Base-by-base conservation (phyloP, 495 filamentous ascomycete species). In the Zalerion maritima region DNA sequence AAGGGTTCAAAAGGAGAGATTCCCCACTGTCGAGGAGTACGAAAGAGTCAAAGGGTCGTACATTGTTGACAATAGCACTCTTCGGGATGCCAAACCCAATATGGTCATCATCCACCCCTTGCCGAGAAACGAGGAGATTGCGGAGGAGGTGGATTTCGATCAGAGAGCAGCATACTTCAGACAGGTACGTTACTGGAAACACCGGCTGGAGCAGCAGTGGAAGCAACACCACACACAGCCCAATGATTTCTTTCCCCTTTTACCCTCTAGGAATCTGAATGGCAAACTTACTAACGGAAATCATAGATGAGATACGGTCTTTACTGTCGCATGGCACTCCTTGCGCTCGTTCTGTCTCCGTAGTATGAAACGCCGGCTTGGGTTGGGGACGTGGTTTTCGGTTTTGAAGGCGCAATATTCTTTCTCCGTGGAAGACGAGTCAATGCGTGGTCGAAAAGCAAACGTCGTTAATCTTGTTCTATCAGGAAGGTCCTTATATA, bases 151-250 rank as follows among this genome's bases (percentile, higher is more conserved):
- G 14, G 89, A 97, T 53, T 91, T 86, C 60, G 89, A 97, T 63
- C 81, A 87, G 54, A 64, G 89, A 46, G 87, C 89, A 19, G 89
- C 91, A 32, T 97, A 97, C 64, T 96, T 96, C 57, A 75, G 89
- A 80, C 89, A 97, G 78, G 89, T 94, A 60, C 64, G 78, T 69
- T n/a, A n/a, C n/a, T n/a, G n/a, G n/a, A n/a, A n/a, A n/a, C n/a
- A n/a, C n/a, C n/a, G n/a, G n/a, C n/a, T n/a, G n/a, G n/a, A n/a
- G n/a, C n/a, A n/a, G n/a, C n/a, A n/a, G n/a, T n/a, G n/a, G n/a
- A n/a, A n/a, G n/a, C n/a, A n/a, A n/a, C n/a, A n/a, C n/a, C n/a
- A n/a, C n/a, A n/a, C n/a, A n/a, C n/a, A n/a, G n/a, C n/a, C n/a
- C n/a, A n/a, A n/a, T n/a, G n/a, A n/a, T 45, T 34, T 23, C 15